A percentile compares a stretch with the other conserved stretches of the same genome.
phyloP scores from a whole-genome alignment of 1,284 basidiomycete species.

The Abortiporus biennis region DNA sequence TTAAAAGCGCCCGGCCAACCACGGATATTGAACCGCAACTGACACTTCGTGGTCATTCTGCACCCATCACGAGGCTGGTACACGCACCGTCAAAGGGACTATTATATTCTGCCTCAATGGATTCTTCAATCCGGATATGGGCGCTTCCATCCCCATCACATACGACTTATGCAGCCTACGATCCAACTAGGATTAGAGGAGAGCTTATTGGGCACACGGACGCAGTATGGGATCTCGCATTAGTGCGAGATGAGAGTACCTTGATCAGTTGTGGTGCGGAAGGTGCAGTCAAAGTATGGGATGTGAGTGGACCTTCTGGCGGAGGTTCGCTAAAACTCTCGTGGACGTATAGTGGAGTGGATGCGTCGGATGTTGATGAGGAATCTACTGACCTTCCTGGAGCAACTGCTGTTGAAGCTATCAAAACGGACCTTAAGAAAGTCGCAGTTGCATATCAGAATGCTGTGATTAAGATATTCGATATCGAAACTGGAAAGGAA shows the following conservation, averaged over 20 bases:
- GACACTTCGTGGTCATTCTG: conserved; percentile 90
- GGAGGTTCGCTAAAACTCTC: conserved; percentile 61
- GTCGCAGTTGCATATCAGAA: conserved; percentile 91
- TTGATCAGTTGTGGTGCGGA: conserved; percentile 90
- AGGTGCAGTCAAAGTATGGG: conserved; percentile 92
- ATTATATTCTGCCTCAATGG: conserved; percentile 89
- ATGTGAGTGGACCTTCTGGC: conserved; percentile 58
- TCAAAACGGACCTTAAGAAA: conserved; percentile 74
- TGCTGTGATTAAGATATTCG: conserved; percentile 86
- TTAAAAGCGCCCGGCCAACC: conserved; percentile 49
- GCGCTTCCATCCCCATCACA: conserved; percentile 65
- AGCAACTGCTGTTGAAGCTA: conserved; percentile 77
- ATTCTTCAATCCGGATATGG: conserved; percentile 93
- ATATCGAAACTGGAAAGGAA: conserved; percentile 83
- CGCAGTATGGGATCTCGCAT: conserved; percentile 91
- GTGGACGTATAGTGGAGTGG: conserved; percentile 76
- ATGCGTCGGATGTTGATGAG: conserved; percentile 39
- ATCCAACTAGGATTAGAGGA: conserved; percentile 70
- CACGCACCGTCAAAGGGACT: conserved; percentile 72
- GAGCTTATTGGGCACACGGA: conserved; percentile 91
- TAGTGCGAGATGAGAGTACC: conserved; percentile 69
- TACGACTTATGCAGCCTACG: conserved; percentile 86
- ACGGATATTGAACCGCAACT: conserved; percentile 87
- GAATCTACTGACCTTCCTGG: conserved; percentile 52
- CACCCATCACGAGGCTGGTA: conserved; percentile 86